Conservation (phyloP, 2,329 filamentous ascomycete species). For the Lecanicillium sp. region DNA sequence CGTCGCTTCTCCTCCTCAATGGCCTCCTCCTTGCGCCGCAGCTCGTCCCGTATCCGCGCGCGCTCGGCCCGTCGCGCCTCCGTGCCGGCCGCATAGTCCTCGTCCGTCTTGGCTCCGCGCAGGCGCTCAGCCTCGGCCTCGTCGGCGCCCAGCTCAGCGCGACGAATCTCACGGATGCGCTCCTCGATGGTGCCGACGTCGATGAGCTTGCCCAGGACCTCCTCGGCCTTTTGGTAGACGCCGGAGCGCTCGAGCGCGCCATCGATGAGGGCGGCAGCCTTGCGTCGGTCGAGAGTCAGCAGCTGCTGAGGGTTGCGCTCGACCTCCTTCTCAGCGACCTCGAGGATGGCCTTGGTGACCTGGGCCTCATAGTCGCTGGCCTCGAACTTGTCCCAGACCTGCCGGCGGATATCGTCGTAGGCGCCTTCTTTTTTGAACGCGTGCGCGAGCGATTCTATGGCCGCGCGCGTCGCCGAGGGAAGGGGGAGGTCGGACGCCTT, state of each 20-base stretch:
- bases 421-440: constrained; percentile 83
- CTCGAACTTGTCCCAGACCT: constrained; percentile 69
- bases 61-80: constrained; percentile 54
- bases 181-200: constrained; percentile 62
- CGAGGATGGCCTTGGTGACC: constrained; percentile 59
- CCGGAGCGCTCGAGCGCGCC: constrained; percentile 71
- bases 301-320: constrained; percentile 67
- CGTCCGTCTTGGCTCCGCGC: constrained; percentile 65
- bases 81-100: constrained; percentile 65
- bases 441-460: constrained; percentile 70
- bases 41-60: constrained; percentile 54
- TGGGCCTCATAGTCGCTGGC: constrained; percentile 63
- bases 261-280: constrained; percentile 70
- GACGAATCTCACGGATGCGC: constrained; percentile 62
- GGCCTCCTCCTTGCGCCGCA: constrained; percentile 52
- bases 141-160: constrained; percentile 62
- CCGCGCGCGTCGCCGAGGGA: constrained; percentile 63
- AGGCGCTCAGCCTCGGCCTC: constrained; percentile 58
- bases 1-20: constrained; percentile 57
- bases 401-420: constrained; percentile 71
- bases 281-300: constrained; percentile 65
- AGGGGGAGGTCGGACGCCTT: constrained; percentile 72
- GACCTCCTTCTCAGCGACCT: constrained; percentile 67
- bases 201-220: constrained; percentile 61
- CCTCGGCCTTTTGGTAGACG: constrained; percentile 66